Conservation (phyloP, 306 rosid genomes). For the Cajanus cajan region DNA sequence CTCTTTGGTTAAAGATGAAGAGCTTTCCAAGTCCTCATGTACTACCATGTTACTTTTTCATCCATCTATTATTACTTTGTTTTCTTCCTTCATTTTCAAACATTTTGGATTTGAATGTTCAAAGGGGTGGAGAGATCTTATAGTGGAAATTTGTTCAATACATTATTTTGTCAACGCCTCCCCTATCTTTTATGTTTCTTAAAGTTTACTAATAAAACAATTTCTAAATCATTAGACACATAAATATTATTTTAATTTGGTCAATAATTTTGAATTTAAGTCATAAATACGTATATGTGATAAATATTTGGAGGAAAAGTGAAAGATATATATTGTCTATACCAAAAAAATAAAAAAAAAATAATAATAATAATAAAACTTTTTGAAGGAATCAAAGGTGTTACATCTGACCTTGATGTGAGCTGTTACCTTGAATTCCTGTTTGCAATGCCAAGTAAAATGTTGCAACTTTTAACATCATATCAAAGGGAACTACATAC, state of each 20-base stretch:
- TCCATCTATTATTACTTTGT: neutral
- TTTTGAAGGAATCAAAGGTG: neutral
- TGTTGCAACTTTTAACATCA: conserved; percentile 31
- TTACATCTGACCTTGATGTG: neutral
- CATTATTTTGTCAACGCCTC: neutral
- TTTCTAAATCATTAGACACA: no score
- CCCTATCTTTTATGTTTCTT: no score
- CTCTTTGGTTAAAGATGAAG: conserved; percentile 28
- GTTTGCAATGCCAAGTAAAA: conserved; percentile 25
- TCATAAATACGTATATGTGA: no score
- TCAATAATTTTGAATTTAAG: no score
- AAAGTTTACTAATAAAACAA: no score
- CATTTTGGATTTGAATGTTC: conserved; percentile 10
- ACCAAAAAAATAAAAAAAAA: no score
- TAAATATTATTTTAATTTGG: no score
- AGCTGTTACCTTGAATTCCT: neutral
- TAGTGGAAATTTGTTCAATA: neutral
- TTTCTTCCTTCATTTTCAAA: conserved; percentile 15
- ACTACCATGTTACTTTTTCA: conserved; percentile 1
- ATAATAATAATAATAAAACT: no score
- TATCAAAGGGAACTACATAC: neutral
- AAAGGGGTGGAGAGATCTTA: neutral
- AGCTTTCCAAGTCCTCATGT: neutral
- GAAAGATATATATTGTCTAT: no score
- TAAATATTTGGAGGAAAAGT: no score